phyloP scores from a whole-genome alignment of 371 early-diverging fungal species.

The Apophysomyces elegans region DNA sequence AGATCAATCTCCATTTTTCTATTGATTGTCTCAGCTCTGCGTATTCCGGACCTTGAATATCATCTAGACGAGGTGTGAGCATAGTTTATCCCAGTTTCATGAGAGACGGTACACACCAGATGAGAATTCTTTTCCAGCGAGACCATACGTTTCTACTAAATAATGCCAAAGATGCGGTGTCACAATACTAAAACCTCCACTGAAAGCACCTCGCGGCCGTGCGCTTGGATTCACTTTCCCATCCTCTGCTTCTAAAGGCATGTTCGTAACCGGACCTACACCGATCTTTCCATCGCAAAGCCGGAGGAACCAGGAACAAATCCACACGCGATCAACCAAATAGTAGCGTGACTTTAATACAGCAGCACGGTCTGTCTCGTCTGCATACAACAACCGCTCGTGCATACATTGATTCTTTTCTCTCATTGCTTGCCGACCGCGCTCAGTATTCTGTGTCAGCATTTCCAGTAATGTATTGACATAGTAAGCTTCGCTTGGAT shows the following conservation, averaged over 20 bases:
- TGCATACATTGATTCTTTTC: slow-evolving; percentile 41
- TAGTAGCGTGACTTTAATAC: slow-evolving; percentile 33
- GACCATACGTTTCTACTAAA: slow-evolving; percentile 44
- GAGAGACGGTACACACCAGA: slow-evolving; percentile 30
- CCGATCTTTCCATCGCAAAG: slow-evolving; percentile 53
- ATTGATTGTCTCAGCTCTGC: slow-evolving; percentile 35
- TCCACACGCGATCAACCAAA: slow-evolving; percentile 49
- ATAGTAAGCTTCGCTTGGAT: slow-evolving; percentile 46
- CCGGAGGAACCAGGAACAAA: slow-evolving; percentile 50
- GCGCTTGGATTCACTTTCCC: slow-evolving; percentile 35
- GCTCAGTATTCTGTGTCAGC: slow-evolving; percentile 41
- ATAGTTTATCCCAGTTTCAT: not conserved
- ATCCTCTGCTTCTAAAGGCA: slow-evolving; percentile 30
- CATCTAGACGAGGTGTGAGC: slow-evolving; percentile 25
- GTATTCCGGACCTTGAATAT: slow-evolving; percentile 39
- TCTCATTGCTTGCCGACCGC: slow-evolving; percentile 34
- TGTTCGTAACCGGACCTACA: slow-evolving; percentile 36
- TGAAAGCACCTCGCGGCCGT: slow-evolving; percentile 42
- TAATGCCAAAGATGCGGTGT: slow-evolving; percentile 48
- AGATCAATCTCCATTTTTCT: slow-evolving; percentile 42
- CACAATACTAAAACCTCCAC: slow-evolving; percentile 46
- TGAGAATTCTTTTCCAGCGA: slow-evolving; percentile 32
- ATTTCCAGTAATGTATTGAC: slow-evolving; percentile 35
- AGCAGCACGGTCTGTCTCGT: slow-evolving; percentile 35
- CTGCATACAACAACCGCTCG: slow-evolving; percentile 37